These are phyloP conservation scores for Colletotrichum siamense DNA, from an alignment of 2,329 filamentous ascomycete genomes.

Conservation along the genomic window DNA sequence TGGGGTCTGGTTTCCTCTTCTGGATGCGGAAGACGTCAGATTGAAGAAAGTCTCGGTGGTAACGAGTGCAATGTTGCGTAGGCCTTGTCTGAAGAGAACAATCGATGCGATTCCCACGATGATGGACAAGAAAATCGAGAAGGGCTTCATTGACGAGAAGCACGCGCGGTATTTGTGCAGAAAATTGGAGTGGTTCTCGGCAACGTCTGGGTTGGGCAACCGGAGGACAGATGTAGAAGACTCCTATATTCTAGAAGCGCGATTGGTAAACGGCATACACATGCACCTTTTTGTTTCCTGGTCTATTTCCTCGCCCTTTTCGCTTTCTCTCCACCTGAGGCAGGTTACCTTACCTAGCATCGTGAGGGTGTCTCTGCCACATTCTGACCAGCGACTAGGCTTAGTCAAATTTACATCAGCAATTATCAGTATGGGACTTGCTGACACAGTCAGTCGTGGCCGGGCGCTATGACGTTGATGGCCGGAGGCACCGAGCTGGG, in stretches of 20 bases:
- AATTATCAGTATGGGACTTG: neutral
- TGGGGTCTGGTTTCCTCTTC: neutral
- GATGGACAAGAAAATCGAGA: slow-evolving; percentile 32
- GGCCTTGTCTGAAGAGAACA: slow-evolving; percentile 28
- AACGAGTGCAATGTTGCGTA: slow-evolving; percentile 25
- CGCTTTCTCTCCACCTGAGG: neutral
- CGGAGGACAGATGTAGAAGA: neutral
- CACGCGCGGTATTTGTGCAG: neutral
- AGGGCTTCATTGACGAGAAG: slow-evolving; percentile 32
- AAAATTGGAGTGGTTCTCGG: neutral
- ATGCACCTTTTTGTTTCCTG: neutral
- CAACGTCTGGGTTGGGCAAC: neutral
- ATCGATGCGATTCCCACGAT: slow-evolving; percentile 34
- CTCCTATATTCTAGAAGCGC: neutral
- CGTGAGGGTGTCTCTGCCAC: neutral
- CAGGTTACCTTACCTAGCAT: neutral
- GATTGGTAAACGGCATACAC: neutral
- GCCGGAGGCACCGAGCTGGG: neutral
- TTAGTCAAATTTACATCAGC: slow-evolving; percentile 37
- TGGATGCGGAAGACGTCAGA: neutral
- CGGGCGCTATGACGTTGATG: neutral
- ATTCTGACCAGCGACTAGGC: slow-evolving; percentile 17
- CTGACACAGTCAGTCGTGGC: neutral
- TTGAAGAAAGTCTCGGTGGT: slow-evolving; percentile 20
- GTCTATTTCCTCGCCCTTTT: neutral